Percentiles rank a stretch among this genome's conserved stretches.
phyloP scores from a whole-genome alignment of 768 basidiomycete species.

The Suillus cothurnatus region DNA sequence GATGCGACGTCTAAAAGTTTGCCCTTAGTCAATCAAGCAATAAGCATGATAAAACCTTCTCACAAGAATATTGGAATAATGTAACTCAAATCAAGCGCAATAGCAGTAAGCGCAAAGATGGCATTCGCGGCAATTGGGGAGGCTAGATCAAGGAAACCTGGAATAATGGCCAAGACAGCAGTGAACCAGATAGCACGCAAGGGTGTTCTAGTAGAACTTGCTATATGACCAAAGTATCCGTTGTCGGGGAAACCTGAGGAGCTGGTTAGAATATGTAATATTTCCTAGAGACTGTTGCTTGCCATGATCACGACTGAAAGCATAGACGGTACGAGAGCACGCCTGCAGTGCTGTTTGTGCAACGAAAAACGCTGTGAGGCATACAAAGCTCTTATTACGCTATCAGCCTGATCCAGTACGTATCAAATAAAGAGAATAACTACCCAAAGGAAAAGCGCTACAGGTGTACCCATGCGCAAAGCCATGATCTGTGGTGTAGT shows the following conservation, averaged over 20 bases:
- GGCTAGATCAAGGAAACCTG: conserved; percentile 75
- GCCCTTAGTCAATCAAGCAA: neutral
- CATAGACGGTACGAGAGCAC: conserved; percentile 78
- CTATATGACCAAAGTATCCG: conserved; percentile 75
- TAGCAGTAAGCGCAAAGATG: conserved; percentile 80
- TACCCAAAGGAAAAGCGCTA: conserved; percentile 80
- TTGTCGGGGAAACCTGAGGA: conserved; percentile 68
- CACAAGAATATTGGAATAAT: conserved; percentile 77
- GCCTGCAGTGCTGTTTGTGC: conserved; percentile 83
- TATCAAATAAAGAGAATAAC: conserved; percentile 10
- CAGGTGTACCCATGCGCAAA: conserved; percentile 73
- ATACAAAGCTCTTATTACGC: conserved; percentile 61
- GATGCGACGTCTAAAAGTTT: conserved; percentile 48
- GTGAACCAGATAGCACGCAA: conserved; percentile 76
- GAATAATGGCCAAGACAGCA: conserved; percentile 66
- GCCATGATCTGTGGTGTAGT: conserved; percentile 61
- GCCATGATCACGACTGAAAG: conserved; percentile 83
- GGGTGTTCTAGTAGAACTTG: conserved; percentile 66
- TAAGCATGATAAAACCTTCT: conserved; percentile 15
- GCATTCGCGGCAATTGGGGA: conserved; percentile 77
- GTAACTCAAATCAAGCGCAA: conserved; percentile 78
- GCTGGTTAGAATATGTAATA: conserved; percentile 3
- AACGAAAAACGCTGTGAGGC: conserved; percentile 86
- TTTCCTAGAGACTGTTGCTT: conserved; percentile 9
- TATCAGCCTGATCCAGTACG: neutral